Conservation (phyloP, 768 basidiomycete genomes). For the Brasilioporus rufonigricans region DNA sequence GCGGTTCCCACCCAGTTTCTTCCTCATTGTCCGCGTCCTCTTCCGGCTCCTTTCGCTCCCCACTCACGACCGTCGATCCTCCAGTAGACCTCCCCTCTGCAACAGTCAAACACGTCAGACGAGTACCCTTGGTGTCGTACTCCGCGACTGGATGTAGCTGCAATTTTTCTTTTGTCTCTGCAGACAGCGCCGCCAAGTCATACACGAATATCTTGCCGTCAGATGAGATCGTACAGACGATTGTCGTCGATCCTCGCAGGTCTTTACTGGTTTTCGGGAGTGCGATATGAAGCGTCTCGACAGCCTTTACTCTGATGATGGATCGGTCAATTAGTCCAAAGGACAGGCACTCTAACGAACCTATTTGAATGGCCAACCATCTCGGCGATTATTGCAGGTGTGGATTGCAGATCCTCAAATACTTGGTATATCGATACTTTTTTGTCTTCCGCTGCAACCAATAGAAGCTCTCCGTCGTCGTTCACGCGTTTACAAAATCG, state of each 20-base stretch:
- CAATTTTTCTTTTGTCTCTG: slow-evolving; percentile 15
- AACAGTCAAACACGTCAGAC: slow-evolving; percentile 72
- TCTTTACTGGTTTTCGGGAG: slow-evolving; percentile 39
- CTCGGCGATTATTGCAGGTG: slow-evolving; percentile 63
- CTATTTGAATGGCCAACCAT: slow-evolving; percentile 84
- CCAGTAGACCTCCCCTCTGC: slow-evolving; percentile 47
- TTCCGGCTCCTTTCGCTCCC: slow-evolving; percentile 38
- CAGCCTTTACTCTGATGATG: slow-evolving; percentile 67
- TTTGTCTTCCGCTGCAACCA: slow-evolving; percentile 89
- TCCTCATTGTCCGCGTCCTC: slow-evolving; percentile 33
- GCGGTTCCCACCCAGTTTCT: slow-evolving; percentile 31
- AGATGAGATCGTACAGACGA: slow-evolving; percentile 79
- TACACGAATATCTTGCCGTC: slow-evolving; percentile 84
- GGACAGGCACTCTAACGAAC: slow-evolving; percentile 37
- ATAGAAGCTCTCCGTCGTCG: slow-evolving; percentile 62
- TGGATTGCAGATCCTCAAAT: slow-evolving; percentile 39
- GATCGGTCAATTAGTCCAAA: background rate
- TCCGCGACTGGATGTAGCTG: slow-evolving; percentile 55
- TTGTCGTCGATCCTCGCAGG: slow-evolving; percentile 46
- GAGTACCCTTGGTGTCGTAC: slow-evolving; percentile 84
- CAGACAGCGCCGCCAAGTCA: slow-evolving; percentile 57
- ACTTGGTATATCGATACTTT: slow-evolving; percentile 77
- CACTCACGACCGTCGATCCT: slow-evolving; percentile 14
- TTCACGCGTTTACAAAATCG: slow-evolving; percentile 65
- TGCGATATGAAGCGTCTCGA: slow-evolving; percentile 63